These are phyloP conservation scores for Parathielavia hyrcaniae DNA, from an alignment of 495 filamentous ascomycete species.

Conservation along the genomic window DNA sequence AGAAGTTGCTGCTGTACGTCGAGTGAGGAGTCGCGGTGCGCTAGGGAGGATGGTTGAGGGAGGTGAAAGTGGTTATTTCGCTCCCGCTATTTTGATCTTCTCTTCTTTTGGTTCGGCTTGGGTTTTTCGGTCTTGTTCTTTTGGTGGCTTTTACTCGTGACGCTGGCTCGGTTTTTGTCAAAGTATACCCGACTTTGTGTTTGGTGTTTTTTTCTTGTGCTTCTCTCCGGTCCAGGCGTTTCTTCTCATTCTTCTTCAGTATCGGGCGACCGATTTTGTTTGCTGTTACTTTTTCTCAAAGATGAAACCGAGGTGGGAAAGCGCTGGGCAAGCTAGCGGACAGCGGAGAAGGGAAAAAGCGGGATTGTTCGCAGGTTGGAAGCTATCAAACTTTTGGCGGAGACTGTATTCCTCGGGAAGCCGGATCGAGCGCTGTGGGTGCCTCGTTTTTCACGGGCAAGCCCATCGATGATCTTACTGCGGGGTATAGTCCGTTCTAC, in stretches of 20 bases:
- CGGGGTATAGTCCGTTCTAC: neutral
- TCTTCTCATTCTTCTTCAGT: neutral
- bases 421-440: too few relatives aligned
- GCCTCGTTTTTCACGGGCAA: too few relatives aligned
- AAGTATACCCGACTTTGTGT: slow-evolving; percentile 20
- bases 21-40: slow-evolving; percentile 32
- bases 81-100: neutral
- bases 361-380: too few relatives aligned
- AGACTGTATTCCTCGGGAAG: too few relatives aligned
- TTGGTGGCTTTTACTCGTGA: neutral
- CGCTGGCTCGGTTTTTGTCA: slow-evolving; percentile 10
- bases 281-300: neutral
- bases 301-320: neutral
- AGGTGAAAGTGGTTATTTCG: neutral
- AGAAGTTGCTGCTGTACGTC: slow-evolving; percentile 78
- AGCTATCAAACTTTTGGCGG: too few relatives aligned
- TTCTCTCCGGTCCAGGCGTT: neutral
- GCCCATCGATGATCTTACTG: neutral
- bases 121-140: neutral
- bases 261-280: slow-evolving; percentile 7
- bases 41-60: neutral
- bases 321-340: neutral
- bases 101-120: neutral
- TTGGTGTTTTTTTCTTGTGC: neutral
- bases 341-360: neutral